Conservation (phyloP, 176 grass and related monocot species). For the Poa pratensis region DNA sequence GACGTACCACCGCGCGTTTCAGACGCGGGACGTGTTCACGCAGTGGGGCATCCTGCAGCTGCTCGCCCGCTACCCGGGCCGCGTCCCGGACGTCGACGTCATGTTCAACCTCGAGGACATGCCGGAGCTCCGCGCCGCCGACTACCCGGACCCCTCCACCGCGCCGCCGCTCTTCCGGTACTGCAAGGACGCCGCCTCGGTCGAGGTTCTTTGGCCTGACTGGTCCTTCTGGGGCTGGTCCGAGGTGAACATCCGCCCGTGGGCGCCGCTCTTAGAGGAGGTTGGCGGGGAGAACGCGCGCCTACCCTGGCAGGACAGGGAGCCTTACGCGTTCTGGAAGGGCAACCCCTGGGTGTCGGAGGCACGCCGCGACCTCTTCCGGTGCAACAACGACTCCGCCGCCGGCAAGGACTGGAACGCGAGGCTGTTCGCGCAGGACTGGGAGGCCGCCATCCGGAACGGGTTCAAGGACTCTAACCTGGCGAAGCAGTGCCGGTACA, state of each 20-base stretch:
- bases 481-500: conserved; percentile 65
- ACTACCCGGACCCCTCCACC: conserved; percentile 15
- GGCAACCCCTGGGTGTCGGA: conserved; percentile 56
- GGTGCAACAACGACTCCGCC: conserved; percentile 59
- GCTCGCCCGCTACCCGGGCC: conserved; percentile 65
- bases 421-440: conserved; percentile 63
- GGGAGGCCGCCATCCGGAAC: conserved; percentile 39
- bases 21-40: conserved; percentile 76
- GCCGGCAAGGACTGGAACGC: conserved; percentile 45
- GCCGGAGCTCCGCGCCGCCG: conserved; percentile 45
- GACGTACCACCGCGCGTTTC: conserved; percentile 60
- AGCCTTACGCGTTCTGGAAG: conserved; percentile 83
- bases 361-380: conserved; percentile 56
- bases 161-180: conserved; percentile 80
- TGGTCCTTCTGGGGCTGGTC: conserved; percentile 99
- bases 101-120: conserved; percentile 92
- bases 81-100: conserved; percentile 78
- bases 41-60: conserved; percentile 88
- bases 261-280: conserved; percentile 70
- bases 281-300: conserved; percentile 16
- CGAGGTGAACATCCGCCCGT: conserved; percentile 72
- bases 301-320: conserved; percentile 57
- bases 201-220: conserved; percentile 85
- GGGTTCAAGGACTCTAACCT: conserved; percentile 70
- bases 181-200: conserved; percentile 69